Conservation (phyloP, 164 flowering plant genomes). For the Annona cherimola region DNA sequence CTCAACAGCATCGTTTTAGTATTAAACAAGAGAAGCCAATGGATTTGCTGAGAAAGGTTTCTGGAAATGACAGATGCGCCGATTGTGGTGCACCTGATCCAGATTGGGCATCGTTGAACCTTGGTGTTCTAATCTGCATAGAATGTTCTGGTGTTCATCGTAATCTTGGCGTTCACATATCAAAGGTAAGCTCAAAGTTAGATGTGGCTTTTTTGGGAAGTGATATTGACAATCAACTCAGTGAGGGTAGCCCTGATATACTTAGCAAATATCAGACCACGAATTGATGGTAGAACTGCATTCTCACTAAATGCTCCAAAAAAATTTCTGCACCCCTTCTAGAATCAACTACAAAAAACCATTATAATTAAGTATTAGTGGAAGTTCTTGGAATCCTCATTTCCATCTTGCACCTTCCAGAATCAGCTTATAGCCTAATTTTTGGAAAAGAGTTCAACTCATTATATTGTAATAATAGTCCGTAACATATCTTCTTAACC, state of each 20-base stretch:
- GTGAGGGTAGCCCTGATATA: neutral
- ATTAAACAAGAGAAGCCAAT: constrained; percentile 74
- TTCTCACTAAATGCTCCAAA: neutral
- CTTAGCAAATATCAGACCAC: neutral
- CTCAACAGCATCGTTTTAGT: constrained; percentile 44
- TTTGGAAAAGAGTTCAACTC: no score
- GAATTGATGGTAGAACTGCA: neutral
- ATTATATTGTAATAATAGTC: no score
- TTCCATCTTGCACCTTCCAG: no score
- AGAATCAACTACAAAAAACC: no score
- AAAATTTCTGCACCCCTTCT: no score
- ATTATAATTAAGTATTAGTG: no score
- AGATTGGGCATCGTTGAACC: constrained; percentile 98
- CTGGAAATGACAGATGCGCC: constrained; percentile 94
- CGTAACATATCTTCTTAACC: no score
- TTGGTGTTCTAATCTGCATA: constrained; percentile 93
- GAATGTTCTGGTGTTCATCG: constrained; percentile 99
- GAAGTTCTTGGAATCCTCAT: no score
- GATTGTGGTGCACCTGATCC: constrained; percentile 98
- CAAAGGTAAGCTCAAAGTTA: constrained; percentile 51
- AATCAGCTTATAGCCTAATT: no score
- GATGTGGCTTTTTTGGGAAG: neutral
- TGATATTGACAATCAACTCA: neutral
- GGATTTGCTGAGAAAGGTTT: constrained; percentile 58
- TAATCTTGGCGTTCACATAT: constrained; percentile 86